Evolutionary conservation across 73 alveolate genomes (phyloP), one percentile per base, ranked within the genome.

Genomic region (Stentor roeselii): DNA sequence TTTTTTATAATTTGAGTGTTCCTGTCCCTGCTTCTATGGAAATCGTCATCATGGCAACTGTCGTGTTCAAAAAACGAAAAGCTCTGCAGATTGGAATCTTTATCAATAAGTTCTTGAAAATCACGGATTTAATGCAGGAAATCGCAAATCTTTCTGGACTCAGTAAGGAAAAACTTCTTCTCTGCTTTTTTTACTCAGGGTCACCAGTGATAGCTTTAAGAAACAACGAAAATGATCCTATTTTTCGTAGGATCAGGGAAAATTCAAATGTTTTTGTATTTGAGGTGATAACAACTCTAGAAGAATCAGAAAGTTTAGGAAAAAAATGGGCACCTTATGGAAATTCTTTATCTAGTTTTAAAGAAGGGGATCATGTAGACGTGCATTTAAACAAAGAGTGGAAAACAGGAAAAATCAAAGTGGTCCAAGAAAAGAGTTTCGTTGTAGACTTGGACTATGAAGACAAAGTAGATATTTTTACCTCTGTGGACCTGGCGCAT

Each of bases 11-110:
- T 42, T 58, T 88, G 4, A 78, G 89, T 40, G 60, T 88, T 39
- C 94, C 94, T 0, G 60, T 88, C 0, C 94, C 94, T 0, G 39
- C 40, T 76, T 78, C 37, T 87, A 84, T 88, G 91, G 78, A 42
- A 40, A 61, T 58, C 60, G 60, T 1, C 42, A 60, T 85, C n/a
- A 60, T 39, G 36, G 59, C 77, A 27, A 82, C 77, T 31, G 76
- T 88, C 36, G 60, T 59, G 75, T 74, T 34, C 61, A 15, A 36
- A 34, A 67, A 67, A 30, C 42, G 80, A 67, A 32, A 21, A 30
- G 34, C 21, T 2, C 37, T 21, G 37, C n/a, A 0, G 41, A 67
- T 67, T 1, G 80, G 50, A 1, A 30, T 67, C 21, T 14, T 34
- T 21, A 67, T 67, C 14, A 21, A 21, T 1, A 67, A 67, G 80